These are phyloP conservation scores for Solanum bulbocastanum DNA, from an alignment of 257 asterid species.

Conservation along the genomic window DNA sequence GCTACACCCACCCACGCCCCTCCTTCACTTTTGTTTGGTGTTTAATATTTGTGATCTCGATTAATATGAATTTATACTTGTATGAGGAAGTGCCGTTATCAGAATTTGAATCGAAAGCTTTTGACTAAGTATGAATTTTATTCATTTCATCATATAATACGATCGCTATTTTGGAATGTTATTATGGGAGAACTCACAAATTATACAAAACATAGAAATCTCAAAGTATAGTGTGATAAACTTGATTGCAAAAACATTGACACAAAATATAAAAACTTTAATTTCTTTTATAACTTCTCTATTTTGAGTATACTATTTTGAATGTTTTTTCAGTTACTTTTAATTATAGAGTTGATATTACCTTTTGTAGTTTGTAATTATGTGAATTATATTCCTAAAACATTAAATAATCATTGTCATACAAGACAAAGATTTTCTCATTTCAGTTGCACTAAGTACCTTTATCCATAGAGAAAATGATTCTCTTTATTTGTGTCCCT, in stretches of 20 bases:
- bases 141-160: too few species aligned
- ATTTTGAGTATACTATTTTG: background rate
- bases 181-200: accelerated
- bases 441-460: background rate
- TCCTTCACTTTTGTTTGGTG: background rate
- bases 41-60: background rate
- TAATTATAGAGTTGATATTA: background rate
- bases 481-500: background rate
- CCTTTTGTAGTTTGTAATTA: background rate
- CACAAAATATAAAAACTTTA: too few species aligned
- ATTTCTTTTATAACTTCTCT: background rate
- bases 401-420: background rate
- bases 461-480: background rate
- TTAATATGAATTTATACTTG: background rate
- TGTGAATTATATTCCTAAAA: background rate
- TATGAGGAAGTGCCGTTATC: background rate
- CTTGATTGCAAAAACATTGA: background rate
- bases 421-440: background rate
- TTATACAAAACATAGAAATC: background rate
- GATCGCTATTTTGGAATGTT: accelerated
- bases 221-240: background rate
- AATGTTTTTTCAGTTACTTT: background rate
- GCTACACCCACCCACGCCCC: accelerated
- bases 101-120: background rate
- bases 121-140: too few species aligned